Evolutionary conservation across 768 basidiomycete genomes (phyloP).

Genomic region (Trametes maxima): DNA sequence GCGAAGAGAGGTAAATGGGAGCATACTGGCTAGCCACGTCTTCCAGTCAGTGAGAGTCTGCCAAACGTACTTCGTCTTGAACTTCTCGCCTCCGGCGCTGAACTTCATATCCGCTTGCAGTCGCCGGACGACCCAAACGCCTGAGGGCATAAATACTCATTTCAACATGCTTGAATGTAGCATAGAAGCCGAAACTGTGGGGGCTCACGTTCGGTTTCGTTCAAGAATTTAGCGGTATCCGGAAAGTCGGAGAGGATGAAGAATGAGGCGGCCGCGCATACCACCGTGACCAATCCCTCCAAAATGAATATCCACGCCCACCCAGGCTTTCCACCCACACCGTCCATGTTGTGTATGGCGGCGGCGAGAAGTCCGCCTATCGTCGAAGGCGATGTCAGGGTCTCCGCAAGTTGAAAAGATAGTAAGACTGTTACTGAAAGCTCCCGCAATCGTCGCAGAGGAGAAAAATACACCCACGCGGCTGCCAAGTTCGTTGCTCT

Average conservation of each 20-base stretch:
- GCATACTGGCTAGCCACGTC: conserved; percentile 70
- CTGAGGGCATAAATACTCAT: conserved; percentile 32
- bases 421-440: conserved; percentile 53
- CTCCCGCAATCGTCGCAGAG: conserved; percentile 77
- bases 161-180: neutral
- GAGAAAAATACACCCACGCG: conserved; percentile 79
- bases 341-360: conserved; percentile 72
- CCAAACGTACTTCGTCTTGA: conserved; percentile 56
- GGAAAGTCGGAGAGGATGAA: conserved; percentile 82
- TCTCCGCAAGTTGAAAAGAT: neutral
- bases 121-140: conserved; percentile 63
- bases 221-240: conserved; percentile 71
- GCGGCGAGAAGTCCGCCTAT: conserved; percentile 65
- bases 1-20: conserved; percentile 3
- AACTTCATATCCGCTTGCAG: conserved; percentile 66
- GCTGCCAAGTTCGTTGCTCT: conserved; percentile 70
- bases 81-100: conserved; percentile 62
- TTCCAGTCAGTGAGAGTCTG: conserved; percentile 71
- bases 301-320: conserved; percentile 79
- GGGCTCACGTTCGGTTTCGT: conserved; percentile 56
- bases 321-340: conserved; percentile 60
- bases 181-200: neutral
- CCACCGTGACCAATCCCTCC: conserved; percentile 69
- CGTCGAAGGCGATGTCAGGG: neutral
- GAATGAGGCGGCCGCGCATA: conserved; percentile 60